Evolutionary conservation across 345 rosid species (phyloP).

Genomic region (Brassica nigra): DNA sequence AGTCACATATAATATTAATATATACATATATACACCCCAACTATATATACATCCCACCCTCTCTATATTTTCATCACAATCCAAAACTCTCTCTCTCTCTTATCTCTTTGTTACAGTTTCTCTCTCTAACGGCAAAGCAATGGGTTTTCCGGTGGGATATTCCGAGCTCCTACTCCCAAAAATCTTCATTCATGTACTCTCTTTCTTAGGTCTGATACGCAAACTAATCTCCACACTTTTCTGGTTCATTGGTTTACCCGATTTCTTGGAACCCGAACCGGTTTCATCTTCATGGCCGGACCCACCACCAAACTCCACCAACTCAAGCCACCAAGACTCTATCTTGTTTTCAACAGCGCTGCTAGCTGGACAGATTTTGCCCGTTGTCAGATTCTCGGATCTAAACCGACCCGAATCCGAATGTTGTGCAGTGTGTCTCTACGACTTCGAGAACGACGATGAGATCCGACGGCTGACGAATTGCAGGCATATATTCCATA

Average conservation of each 20-base stretch:
- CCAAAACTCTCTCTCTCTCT: constrained; percentile 2
- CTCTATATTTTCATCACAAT: constrained; percentile 32
- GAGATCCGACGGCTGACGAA: constrained; percentile 71
- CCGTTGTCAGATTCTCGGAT: constrained; percentile 65
- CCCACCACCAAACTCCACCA: constrained; percentile 16
- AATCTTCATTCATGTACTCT: constrained; percentile 57
- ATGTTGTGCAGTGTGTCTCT: constrained; percentile 78
- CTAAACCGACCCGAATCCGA: constrained; percentile 59
- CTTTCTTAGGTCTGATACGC: constrained; percentile 58
- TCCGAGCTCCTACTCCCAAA: constrained; percentile 71
- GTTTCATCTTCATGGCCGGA: constrained; percentile 51
- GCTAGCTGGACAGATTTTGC: constrained; percentile 66
- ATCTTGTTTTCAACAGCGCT: constrained; percentile 52
- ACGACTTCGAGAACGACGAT: constrained; percentile 65
- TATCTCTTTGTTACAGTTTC: background rate
- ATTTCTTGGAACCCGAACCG: constrained; percentile 64
- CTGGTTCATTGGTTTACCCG: constrained; percentile 56
- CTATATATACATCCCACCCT: constrained; percentile 25
- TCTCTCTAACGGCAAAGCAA: constrained; percentile 34
- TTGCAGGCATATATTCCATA: constrained; percentile 72
- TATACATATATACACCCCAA: background rate
- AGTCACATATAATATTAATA: constrained; percentile 20
- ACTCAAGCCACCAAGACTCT: constrained; percentile 13
- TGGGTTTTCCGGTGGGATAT: constrained; percentile 88
- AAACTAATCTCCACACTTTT: constrained; percentile 51